phyloP scores from a whole-genome alignment of 371 early-diverging fungal genomes.

The Circinella minor region DNA sequence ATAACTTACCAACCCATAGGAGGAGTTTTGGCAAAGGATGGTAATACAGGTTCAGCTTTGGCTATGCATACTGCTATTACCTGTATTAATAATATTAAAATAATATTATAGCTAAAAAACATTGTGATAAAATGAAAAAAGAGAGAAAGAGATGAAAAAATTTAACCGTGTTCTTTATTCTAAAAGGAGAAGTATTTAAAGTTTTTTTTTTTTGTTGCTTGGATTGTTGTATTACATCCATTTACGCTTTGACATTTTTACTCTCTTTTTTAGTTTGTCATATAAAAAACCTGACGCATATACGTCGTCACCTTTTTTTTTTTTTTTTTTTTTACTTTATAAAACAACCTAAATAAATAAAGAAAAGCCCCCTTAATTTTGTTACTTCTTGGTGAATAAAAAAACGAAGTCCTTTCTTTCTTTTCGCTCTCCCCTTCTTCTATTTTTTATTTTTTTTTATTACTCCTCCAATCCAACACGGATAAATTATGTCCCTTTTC shows the following conservation, averaged over 20 bases:
- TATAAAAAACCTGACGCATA: background rate
- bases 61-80: background rate
- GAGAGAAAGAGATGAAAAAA: slow-evolving; percentile 1
- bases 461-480: background rate
- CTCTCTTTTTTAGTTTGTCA: background rate
- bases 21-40: slow-evolving; percentile 13
- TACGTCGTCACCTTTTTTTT: too few species aligned
- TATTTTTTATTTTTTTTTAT: background rate
- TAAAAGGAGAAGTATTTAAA: slow-evolving; percentile 2
- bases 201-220: background rate
- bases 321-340: too few species aligned
- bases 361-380: background rate
- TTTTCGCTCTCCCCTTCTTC: background rate
- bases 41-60: background rate
- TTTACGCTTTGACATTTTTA: background rate
- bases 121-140: background rate
- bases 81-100: too few species aligned
- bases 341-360: too few species aligned
- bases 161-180: background rate
- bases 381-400: background rate
- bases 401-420: background rate
- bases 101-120: background rate
- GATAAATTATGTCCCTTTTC: slow-evolving; percentile 8
- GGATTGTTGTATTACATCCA: background rate
- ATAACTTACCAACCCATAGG: slow-evolving; percentile 27